Conservation (phyloP, 208 protist genomes). For the Trypanosoma melophagium region DNA sequence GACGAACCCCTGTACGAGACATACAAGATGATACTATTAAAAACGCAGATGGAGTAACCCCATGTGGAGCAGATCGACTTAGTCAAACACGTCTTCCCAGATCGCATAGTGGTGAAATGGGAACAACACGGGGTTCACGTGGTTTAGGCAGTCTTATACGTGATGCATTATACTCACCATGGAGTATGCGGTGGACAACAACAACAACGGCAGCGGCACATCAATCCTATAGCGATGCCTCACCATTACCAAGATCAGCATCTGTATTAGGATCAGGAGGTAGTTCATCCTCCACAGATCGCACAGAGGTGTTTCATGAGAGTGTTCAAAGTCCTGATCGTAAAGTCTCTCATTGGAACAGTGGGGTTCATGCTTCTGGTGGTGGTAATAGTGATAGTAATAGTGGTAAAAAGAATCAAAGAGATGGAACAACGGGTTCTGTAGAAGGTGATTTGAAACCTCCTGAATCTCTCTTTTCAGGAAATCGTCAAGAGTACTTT, state of each 20-base stretch:
- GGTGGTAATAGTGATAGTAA: not conserved
- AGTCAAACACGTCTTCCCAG: not conserved
- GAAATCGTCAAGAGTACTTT: not conserved
- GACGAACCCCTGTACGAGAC: not conserved
- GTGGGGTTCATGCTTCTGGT: too few species aligned
- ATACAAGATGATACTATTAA: not conserved
- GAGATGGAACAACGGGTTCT: not conserved
- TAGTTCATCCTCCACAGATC: not conserved
- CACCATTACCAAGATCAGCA: not conserved
- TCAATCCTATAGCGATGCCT: not conserved
- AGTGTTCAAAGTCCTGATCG: not conserved
- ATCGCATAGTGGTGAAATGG: not conserved
- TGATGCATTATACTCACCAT: constrained; percentile 25
- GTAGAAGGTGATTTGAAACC: not conserved
- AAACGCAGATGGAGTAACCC: constrained; percentile 9
- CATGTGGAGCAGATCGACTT: constrained; percentile 18
- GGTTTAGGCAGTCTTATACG: constrained; percentile 21
- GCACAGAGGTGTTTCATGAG: constrained; percentile 23
- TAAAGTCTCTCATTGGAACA: too few species aligned
- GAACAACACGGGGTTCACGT: constrained; percentile 8
- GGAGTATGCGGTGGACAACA: constrained; percentile 18
- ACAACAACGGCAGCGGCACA: not conserved
- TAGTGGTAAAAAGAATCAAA: not conserved
- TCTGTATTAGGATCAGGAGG: too few species aligned
- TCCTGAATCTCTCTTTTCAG: constrained; percentile 4